These are phyloP conservation scores for Paxillus involutus DNA, from an alignment of 768 basidiomycete genomes.

Conservation along the genomic window DNA sequence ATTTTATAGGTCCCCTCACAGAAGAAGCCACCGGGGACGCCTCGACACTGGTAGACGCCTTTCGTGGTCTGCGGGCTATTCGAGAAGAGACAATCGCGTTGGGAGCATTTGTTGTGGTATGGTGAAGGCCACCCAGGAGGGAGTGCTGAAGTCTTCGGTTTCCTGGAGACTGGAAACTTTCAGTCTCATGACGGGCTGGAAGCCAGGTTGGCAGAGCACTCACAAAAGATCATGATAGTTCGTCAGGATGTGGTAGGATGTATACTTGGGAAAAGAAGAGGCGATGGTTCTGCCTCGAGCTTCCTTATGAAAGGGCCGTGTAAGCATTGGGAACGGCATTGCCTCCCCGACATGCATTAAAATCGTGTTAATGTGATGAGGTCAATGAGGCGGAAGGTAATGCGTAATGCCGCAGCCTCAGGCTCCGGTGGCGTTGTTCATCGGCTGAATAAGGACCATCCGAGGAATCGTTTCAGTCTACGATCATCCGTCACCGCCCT, in stretches of 20 bases:
- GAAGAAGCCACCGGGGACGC: constrained; percentile 34
- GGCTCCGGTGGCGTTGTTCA: constrained; percentile 10
- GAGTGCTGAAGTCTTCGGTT: constrained; percentile 26
- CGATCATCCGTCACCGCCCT: background rate
- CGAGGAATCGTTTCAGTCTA: constrained; percentile 6
- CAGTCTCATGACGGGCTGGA: background rate
- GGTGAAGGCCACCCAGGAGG: constrained; percentile 36
- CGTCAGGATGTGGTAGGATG: constrained; percentile 12
- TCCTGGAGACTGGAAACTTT: constrained; percentile 26
- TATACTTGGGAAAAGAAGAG: constrained; percentile 1
- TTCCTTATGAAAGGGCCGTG: constrained; percentile 27
- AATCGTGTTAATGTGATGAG: constrained; percentile 32
- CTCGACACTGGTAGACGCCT: constrained; percentile 33
- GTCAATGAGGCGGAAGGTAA: constrained; percentile 18
- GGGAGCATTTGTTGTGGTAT: constrained; percentile 37
- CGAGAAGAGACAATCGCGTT: constrained; percentile 30
- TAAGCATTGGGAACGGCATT: constrained; percentile 16
- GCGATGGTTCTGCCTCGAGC: constrained; percentile 13
- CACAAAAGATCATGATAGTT: constrained; percentile 29
- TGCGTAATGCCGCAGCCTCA: constrained; percentile 19
- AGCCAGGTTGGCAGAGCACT: constrained; percentile 9
- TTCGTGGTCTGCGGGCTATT: constrained; percentile 30
- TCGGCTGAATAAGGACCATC: constrained; percentile 5
- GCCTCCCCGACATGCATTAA: constrained; percentile 27
- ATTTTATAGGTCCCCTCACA: constrained; percentile 35